Evolutionary conservation across 495 filamentous ascomycete genomes (phyloP), one percentile per base, ranked within the genome.

Genomic region (Penicillium cosmopolitanum): DNA sequence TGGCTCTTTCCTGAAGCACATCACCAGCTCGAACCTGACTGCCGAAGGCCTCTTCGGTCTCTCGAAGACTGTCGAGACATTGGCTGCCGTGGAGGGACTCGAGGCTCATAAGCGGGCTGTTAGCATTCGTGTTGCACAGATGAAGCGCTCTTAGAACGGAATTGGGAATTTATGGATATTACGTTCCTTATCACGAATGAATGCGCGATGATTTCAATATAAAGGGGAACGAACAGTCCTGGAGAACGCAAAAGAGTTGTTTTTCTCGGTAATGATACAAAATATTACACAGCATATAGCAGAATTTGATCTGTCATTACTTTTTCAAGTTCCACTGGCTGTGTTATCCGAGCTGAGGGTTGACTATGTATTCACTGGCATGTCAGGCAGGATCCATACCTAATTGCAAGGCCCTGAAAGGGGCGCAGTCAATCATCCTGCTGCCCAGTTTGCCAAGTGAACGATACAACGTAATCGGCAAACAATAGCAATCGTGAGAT

Each of bases 31-130:
- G 0, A 88, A 96, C 72, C 80, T 98, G 61, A 96, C 93, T 0
- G 85, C 86, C 19, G 84, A 97, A 57, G 95, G 95, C 1, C 75
- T 98, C 52, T 77, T 83, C 59, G 91, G 92, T 65, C 87, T 98
- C 0, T 89, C 95, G 9, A 79, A 80, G 38, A 94, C 95, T 0
- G 95, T 98, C 21, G 96, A 97, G 91, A 89, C 90, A 68, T 77
- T 98, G 25, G 95, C 95, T 6, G 89, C 90, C 60, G 92, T 98
- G 7, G 95, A 98, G 72, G 92, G 95, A 72, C 75, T 98, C 52
- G 95, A 98, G 67, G 95, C 95, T 19, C 95, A 98, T 79, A 86
- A 93, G 67, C 80, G 93, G 66, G 95, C 95, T 6, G 93, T 98
- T 38, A 89, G 87, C 76, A 91, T 98, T 59, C 84, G 95, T 53